These are phyloP conservation scores for Cladobotryum protrusum DNA, from an alignment of 2,329 filamentous ascomycete genomes.

Conservation along the genomic window DNA sequence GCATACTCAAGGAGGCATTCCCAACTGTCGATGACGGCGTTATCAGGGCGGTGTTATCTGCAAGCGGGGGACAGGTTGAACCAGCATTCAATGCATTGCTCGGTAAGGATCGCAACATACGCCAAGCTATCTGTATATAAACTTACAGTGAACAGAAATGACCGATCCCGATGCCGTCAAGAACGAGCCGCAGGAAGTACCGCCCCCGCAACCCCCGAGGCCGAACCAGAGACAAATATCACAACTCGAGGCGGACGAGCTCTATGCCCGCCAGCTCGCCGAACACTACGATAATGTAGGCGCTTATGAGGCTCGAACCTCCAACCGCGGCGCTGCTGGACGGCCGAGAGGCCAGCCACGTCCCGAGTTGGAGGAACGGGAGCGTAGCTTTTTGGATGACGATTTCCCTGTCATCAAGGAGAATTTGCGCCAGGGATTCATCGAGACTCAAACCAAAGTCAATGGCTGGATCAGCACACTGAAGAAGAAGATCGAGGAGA, in stretches of 20 bases:
- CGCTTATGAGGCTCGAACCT: conserved; percentile 51
- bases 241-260: conserved; percentile 85
- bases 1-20: conserved; percentile 89
- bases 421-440: conserved; percentile 88
- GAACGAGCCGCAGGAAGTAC: conserved; percentile 48
- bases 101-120: conserved; percentile 41
- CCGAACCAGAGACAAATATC: conserved; percentile 60
- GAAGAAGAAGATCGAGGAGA: conserved; percentile 90
- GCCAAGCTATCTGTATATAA: conserved; percentile 11
- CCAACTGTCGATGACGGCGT: conserved; percentile 73
- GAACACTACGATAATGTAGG: conserved; percentile 73
- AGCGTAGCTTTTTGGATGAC: conserved; percentile 92
- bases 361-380: conserved; percentile 39
- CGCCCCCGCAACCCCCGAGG: conserved; percentile 74
- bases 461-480: conserved; percentile 88
- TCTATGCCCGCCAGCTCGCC: conserved; percentile 86
- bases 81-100: conserved; percentile 93
- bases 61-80: conserved; percentile 82
- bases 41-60: conserved; percentile 79
- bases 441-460: conserved; percentile 88
- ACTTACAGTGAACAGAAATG: conserved; percentile 50
- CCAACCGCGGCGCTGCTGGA: conserved; percentile 37
- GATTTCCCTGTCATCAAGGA: conserved; percentile 90
- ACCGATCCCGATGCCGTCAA: conserved; percentile 66
- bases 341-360: conserved; percentile 24